Percentiles rank a stretch among this genome's conserved stretches.
Conservation (phyloP, 176 grass and related monocot genomes). For the Carex kokanica region DNA sequence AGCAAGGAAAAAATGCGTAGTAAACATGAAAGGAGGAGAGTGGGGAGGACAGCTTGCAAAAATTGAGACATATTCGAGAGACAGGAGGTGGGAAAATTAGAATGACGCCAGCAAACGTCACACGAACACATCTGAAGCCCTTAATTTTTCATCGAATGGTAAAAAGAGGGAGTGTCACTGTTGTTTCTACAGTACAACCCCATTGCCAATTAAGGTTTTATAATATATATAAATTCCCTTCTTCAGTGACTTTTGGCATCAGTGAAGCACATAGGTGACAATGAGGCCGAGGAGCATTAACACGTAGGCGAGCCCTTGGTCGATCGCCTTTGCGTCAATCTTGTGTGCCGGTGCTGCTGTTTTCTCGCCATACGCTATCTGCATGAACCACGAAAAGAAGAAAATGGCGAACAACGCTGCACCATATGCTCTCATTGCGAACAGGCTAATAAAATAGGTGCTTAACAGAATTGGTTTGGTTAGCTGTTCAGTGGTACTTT, state of each 20-base stretch:
- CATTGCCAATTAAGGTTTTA: too few species aligned
- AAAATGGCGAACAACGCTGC: neutral
- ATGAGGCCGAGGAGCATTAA: constrained; percentile 57
- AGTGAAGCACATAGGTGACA: constrained; percentile 58
- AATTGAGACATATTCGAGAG: too few species aligned
- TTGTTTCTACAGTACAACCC: too few species aligned
- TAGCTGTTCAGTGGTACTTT: neutral
- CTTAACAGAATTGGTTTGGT: neutral
- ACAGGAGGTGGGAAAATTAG: too few species aligned
- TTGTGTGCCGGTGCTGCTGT: neutral
- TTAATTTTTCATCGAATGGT: too few species aligned
- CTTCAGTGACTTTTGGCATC: neutral
- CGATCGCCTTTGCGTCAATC: constrained; percentile 47
- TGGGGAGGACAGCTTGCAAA: too few species aligned
- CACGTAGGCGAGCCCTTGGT: constrained; percentile 52
- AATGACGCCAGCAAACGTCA: too few species aligned
- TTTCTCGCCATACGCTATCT: constrained; percentile 15
- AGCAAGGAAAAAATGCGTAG: too few species aligned
- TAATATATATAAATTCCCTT: too few species aligned
- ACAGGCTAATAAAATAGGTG: neutral
- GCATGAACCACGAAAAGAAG: constrained; percentile 8
- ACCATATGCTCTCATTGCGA: neutral
- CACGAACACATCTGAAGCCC: too few species aligned
- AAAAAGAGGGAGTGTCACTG: too few species aligned
- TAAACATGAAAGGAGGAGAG: too few species aligned